Percentiles rank a stretch among this genome's conserved stretches.
phyloP scores from a whole-genome alignment of 169 alveolate species.

The Plasmodium vivax region DNA sequence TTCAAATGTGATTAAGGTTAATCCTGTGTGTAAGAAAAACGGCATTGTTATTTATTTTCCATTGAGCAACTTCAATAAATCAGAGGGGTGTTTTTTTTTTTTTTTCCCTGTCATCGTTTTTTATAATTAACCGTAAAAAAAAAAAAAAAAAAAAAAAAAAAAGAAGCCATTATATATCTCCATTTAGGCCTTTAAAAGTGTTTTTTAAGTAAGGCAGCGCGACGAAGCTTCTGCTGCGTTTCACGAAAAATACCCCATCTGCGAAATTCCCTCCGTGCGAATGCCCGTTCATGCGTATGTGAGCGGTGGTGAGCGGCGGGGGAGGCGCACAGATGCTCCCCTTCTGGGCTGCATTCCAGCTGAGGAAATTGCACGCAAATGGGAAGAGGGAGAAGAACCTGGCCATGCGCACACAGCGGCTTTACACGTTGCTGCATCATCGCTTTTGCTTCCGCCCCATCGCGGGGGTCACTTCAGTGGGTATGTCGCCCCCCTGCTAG shows the following conservation, averaged over 20 bases:
- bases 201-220: background rate
- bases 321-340: background rate
- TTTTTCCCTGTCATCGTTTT: too few species aligned
- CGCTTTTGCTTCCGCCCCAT: background rate
- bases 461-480: background rate
- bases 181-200: background rate
- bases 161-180: background rate
- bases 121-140: background rate
- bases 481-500: background rate
- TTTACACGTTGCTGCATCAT: background rate
- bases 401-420: background rate
- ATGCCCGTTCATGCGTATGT: background rate
- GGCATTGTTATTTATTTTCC: background rate
- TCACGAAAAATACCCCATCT: background rate
- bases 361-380: background rate
- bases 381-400: background rate
- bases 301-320: background rate
- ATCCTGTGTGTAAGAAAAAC: background rate
- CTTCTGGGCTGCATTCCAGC: background rate
- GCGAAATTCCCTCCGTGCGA: background rate
- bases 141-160: background rate
- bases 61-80: background rate
- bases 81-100: background rate
- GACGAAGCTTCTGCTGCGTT: background rate
- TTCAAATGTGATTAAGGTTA: background rate